These are phyloP conservation scores for Pyronema omphalodes DNA, from an alignment of 495 filamentous ascomycete species.

Conservation along the genomic window DNA sequence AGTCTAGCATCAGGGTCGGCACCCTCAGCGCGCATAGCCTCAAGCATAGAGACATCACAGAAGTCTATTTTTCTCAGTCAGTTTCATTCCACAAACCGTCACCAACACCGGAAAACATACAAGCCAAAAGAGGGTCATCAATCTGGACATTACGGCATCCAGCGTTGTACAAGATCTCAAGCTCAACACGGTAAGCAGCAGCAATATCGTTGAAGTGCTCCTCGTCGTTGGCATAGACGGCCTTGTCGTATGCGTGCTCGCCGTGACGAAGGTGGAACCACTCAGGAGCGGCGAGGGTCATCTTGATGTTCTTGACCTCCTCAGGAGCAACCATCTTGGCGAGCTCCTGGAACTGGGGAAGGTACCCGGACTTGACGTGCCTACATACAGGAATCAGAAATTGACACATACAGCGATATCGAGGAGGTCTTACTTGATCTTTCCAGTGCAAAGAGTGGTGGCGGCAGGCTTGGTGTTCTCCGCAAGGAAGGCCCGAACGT, in stretches of 20 bases:
- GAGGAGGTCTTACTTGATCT: constrained; percentile 32
- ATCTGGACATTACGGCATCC: constrained; percentile 55
- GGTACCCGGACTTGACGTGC: constrained; percentile 42
- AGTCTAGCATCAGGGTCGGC: constrained; percentile 46
- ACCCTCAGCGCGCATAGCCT: constrained; percentile 43
- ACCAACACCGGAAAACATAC: constrained; percentile 28
- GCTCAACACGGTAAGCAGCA: constrained; percentile 48
- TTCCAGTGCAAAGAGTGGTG: constrained; percentile 51
- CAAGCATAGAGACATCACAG: constrained; percentile 56
- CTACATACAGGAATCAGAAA: neutral
- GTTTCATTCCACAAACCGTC: neutral
- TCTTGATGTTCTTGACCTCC: constrained; percentile 46
- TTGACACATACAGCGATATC: no score
- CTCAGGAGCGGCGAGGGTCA: constrained; percentile 54
- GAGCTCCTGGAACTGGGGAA: constrained; percentile 51
- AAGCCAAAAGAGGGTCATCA: constrained; percentile 60
- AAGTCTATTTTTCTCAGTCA: constrained; percentile 36
- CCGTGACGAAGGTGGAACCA: constrained; percentile 30
- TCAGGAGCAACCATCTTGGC: constrained; percentile 40
- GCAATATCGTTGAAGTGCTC: constrained; percentile 62
- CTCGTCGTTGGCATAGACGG: constrained; percentile 44
- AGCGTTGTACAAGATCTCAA: constrained; percentile 48
- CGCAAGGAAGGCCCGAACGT: constrained; percentile 56
- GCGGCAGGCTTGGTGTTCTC: constrained; percentile 56
- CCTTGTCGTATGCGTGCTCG: constrained; percentile 40